Evolutionary conservation across 306 rosid genomes (phyloP), one percentile per base, ranked within the genome.

Genomic region (Citrullus colocynthis): DNA sequence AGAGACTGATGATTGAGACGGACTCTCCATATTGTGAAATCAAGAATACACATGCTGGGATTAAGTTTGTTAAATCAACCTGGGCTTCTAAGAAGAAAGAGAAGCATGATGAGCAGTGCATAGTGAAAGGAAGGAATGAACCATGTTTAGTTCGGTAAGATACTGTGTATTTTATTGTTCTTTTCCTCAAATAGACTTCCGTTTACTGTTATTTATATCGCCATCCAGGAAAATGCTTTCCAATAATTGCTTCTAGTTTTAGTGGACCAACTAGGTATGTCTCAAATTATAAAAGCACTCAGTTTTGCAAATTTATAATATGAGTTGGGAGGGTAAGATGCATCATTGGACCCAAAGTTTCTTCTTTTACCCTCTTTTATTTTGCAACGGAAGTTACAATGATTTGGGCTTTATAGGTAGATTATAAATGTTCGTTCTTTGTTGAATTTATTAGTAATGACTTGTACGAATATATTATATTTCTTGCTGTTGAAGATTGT

Each of bases 21-120:
- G 98, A 95, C 75, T 92, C 97, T 52, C 98, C 98, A 51, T 92
- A 95, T 83, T 95, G 97, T 83, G 97, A 90, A 88, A 82, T 95
- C 81, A 95, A 88, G 91, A 92, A 86, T 77, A 92, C 96, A 83
- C 93, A 92, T 84, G 92, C 97, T 10, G 97, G 97, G 79, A 87
- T 90, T 51, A 88, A 83, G 32, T 89, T 89, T 83, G 96, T 95
- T 69, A 90, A 92, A 81, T 87, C 97, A 13, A 80, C 71, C 74
- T 90, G 97, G 96, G 83, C 93, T 80, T 95, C 96, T 45, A 95
- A 90, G 86, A 92, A 95, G 93, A 95, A 95, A 85, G 98, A 95
- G 81, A 92, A 90, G 85, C 84, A 95, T 66, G 93, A 95, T 76
- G 90, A 82, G 79, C 92, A 81, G 58, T 86, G 85, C 82, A 81